Evolutionary conservation across 257 asterid species (phyloP), one percentile per base, ranked within the genome.

Genomic region (Parsonsia alboflavescens): DNA sequence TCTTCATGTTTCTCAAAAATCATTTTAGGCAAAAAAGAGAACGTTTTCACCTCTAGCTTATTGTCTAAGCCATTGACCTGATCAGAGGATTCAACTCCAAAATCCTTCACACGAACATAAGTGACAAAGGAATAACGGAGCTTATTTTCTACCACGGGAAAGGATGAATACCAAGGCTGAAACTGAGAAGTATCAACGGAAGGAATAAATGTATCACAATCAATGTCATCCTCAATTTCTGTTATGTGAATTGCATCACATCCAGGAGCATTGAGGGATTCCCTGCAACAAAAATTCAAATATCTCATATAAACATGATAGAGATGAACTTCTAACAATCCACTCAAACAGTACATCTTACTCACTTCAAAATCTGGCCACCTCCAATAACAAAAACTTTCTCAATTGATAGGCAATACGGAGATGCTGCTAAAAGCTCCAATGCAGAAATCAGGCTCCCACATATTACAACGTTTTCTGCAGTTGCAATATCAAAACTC

Each of bases 221-320:
- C 90, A 50, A 95, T 46, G 70, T 77, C 62, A 72, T 84, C 82
- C 71, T 77, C 86, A 62, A 95, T 89, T 83, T 92, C 96, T 64
- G 99, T 90, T 59, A 92, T 59, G 82, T 95, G 99, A 77, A 95
- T 82, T 42, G 98, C 97, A 78, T 90, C 96, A 64, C 99, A 95
- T 62, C 84, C 90, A 50, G 78, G 80, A 45, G 93, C 93, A 83
- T 92, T 92, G 28, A 95, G 96, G 67, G 96, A 79, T 73, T 88
- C 96, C 93, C 98, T 92, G 91, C 80, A 89, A 56, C 52, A 46
- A 16, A 75, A 74, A 74, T 45, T 30, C 24, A 12, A 76, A 52
- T 36, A 7, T 39, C n/a, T 72, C 64, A 64, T 41, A 67, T 45
- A 42, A 72, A 45, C 73, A 57, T 57, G 17, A 42, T 21, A 73